Conservation (phyloP, 1,284 basidiomycete genomes). For the Cutaneotrichosporon sp. region DNA sequence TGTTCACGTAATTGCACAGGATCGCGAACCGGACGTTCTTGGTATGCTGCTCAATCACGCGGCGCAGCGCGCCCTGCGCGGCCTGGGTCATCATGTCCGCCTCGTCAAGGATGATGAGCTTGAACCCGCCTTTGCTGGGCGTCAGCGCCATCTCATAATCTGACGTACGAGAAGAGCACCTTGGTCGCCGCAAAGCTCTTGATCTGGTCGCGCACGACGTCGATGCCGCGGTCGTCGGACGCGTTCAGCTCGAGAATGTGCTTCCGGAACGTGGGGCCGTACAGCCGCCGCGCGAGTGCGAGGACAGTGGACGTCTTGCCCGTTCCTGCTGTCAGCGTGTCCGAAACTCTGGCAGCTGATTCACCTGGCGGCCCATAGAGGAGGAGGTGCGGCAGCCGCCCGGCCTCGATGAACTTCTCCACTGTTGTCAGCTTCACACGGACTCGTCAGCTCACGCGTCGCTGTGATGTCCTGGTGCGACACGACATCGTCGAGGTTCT, state of each 20-base stretch:
- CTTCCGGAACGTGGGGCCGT: constrained; percentile 63
- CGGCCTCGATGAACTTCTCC: constrained; percentile 94
- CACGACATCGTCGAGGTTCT: constrained; percentile 84
- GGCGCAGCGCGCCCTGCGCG: constrained; percentile 91
- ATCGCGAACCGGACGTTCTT: constrained; percentile 99
- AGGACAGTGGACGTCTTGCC: constrained; percentile 98
- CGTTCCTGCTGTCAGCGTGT: constrained; percentile 66
- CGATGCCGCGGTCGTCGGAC: constrained; percentile 96
- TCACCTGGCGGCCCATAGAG: constrained; percentile 93
- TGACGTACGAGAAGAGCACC: constrained; percentile 64
- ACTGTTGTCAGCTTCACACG: constrained; percentile 59
- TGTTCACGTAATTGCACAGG: constrained; percentile 99
- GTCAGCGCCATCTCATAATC: background rate
- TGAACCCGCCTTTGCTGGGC: constrained; percentile 76
- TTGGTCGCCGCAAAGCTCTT: constrained; percentile 98
- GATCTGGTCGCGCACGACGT: constrained; percentile 96
- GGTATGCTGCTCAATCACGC: constrained; percentile 98
- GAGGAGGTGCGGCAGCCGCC: constrained; percentile 88
- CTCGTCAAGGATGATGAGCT: constrained; percentile 97
- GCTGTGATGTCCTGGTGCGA: constrained; percentile 90
- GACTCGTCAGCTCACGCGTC: constrained; percentile 66
- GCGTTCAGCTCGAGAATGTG: constrained; percentile 97
- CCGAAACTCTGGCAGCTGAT: background rate
- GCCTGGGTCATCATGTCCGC: constrained; percentile 99
- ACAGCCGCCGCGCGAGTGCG: constrained; percentile 89